These are phyloP conservation scores for Paraphoma sp. DNA, from an alignment of 2,329 filamentous ascomycete genomes.

Conservation along the genomic window DNA sequence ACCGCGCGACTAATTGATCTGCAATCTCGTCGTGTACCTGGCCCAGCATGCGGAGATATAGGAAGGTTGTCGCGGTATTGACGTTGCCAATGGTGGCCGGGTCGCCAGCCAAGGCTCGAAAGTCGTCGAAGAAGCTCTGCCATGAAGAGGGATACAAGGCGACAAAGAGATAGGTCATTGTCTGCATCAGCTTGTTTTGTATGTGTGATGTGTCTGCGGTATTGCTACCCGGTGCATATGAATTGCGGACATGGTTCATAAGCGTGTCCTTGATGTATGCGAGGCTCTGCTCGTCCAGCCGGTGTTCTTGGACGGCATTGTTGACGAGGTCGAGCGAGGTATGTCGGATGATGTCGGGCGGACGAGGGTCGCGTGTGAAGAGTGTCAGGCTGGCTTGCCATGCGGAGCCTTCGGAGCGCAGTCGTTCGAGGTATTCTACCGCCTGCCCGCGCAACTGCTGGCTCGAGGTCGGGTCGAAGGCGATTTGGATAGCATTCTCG, in stretches of 20 bases:
- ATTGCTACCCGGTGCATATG: slow-evolving; percentile 69
- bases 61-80: slow-evolving; percentile 77
- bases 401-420: slow-evolving; percentile 81
- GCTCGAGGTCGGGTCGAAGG: slow-evolving; percentile 81
- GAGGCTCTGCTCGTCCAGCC: slow-evolving; percentile 75
- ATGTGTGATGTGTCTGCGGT: slow-evolving; percentile 75
- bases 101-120: slow-evolving; percentile 75
- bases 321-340: slow-evolving; percentile 93
- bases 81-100: slow-evolving; percentile 63
- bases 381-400: slow-evolving; percentile 90
- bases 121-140: slow-evolving; percentile 90
- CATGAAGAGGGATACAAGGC: slow-evolving; percentile 85
- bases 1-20: slow-evolving; percentile 83
- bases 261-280: slow-evolving; percentile 80
- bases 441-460: slow-evolving; percentile 79
- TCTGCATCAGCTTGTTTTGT: slow-evolving; percentile 97
- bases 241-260: slow-evolving; percentile 78
- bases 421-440: slow-evolving; percentile 77
- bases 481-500: slow-evolving; percentile 94
- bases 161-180: slow-evolving; percentile 91
- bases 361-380: slow-evolving; percentile 78
- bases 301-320: slow-evolving; percentile 81
- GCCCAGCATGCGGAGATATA: slow-evolving; percentile 87
- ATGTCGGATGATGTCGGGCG: slow-evolving; percentile 84
- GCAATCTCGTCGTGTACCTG: slow-evolving; percentile 98